Base-by-base conservation (phyloP, 73 alveolate species). In the Paramecium caudatum region DNA sequence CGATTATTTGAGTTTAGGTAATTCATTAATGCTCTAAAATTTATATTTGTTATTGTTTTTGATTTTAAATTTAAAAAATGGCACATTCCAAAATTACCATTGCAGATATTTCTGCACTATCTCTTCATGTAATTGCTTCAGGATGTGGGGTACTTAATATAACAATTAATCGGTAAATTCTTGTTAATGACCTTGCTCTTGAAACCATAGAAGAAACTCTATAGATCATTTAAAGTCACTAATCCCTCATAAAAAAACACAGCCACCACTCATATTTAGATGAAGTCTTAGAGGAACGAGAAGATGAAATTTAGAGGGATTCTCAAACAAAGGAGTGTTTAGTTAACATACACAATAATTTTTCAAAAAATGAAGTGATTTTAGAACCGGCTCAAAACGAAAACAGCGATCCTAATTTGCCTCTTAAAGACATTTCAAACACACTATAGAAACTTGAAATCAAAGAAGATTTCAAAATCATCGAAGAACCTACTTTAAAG, bases 41-140 rank as follows among this genome's bases (percentile, higher is more conserved):
- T 55, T 55, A 21, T 17, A 43, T 43, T 55, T 55, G 80, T 55
- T 55, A 55, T 23, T 55, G 80, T 55, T 55, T 55, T 10, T 55
- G 23, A 23, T 55, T 55, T 55, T 55, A 55, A 55, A 23, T 55
- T 55, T 55, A 55, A 23, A 55, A 55, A 55, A 27, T 55, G 30
- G 30, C 46, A 55, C 46, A 55, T 55, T 25, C 30, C 80, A 55
- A 30, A 65, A 55, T n/a, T n/a, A n/a, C n/a, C n/a, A n/a, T n/a
- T n/a, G n/a, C n/a, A n/a, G 83, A 65, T 32, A 36, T 65, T 32
- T 33, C 34, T 12, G 83, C 83, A 10, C 47, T 65, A 1, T 65
- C 83, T 12, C 27, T 65, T 30, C 83, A 65, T 65, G 83, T 65
- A 5, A 32, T 49, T 32, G 83, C 83, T 25, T 46, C 83, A 10